Percentiles rank a stretch among this genome's conserved stretches.
Conservation (phyloP, 2,329 filamentous ascomycete genomes). For the Cryphonectria japonica region DNA sequence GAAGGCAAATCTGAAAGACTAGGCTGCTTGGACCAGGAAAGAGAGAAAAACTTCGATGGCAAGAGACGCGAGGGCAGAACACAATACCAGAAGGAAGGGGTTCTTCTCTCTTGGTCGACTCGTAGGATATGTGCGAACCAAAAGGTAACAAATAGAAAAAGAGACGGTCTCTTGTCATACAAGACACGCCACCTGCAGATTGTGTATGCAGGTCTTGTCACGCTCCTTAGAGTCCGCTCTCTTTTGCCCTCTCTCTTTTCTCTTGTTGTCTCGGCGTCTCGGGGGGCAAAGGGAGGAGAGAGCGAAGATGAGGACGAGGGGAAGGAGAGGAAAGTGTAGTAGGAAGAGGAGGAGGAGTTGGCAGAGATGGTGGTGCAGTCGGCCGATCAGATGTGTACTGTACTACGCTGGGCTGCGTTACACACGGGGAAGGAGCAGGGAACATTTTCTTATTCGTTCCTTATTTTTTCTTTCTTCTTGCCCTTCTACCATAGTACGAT, state of each 20-base stretch:
- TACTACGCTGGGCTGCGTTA: background rate
- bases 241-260: background rate
- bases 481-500: background rate
- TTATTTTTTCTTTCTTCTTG: background rate
- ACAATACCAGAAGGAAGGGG: background rate
- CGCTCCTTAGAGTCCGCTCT: too few species aligned
- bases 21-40: too few species aligned
- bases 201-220: constrained; percentile 11
- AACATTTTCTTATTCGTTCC: background rate
- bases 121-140: background rate
- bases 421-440: constrained; percentile 3
- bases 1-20: too few species aligned
- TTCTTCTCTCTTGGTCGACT: background rate
- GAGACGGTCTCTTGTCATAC: background rate
- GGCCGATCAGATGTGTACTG: constrained; percentile 8
- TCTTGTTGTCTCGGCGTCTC: background rate
- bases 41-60: background rate
- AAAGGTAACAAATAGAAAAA: background rate
- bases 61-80: background rate
- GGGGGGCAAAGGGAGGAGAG: background rate
- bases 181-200: background rate
- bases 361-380: background rate
- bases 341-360: background rate
- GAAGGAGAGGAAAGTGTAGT: background rate
- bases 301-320: background rate